Conservation (phyloP, 139 green algal genomes). For the Chlamydomonas asymmetrica region DNA sequence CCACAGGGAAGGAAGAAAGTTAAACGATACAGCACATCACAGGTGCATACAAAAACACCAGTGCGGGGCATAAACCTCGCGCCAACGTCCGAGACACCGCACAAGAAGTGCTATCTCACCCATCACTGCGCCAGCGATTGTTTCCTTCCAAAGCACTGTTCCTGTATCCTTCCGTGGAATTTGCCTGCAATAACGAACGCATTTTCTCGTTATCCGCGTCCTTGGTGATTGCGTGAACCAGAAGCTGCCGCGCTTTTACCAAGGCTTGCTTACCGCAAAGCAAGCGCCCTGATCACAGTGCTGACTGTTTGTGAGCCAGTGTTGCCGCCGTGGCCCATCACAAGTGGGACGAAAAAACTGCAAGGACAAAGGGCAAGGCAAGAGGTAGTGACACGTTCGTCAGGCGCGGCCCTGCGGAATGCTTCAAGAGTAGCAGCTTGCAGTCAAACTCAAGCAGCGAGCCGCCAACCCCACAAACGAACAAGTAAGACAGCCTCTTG, state of each 20-base stretch:
- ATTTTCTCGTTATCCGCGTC: too few relatives aligned
- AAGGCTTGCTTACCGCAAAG: not conserved
- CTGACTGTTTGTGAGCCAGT: slow-evolving; percentile 69
- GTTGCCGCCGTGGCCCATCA: slow-evolving; percentile 82
- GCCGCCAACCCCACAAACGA: not conserved
- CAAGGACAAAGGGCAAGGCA: not conserved
- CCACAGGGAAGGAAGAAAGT: not conserved
- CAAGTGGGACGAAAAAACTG: slow-evolving; percentile 75
- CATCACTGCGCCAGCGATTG: not conserved
- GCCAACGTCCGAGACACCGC: not conserved
- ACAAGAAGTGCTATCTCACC: not conserved
- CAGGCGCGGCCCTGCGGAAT: not conserved
- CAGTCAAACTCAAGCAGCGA: not conserved
- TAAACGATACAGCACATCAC: not conserved
- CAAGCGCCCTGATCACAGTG: slow-evolving; percentile 58
- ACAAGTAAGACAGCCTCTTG: not conserved
- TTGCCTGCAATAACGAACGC: not conserved
- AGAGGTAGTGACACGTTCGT: not conserved
- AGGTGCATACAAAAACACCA: not conserved
- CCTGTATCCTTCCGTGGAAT: not conserved
- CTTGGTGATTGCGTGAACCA: too few relatives aligned
- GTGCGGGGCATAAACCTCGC: not conserved
- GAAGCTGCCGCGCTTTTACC: too few relatives aligned
- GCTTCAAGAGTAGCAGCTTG: not conserved
- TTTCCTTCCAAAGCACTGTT: not conserved